A percentile compares a stretch with the other conserved stretches of the same genome.
These are phyloP conservation scores for Ganoderma sp. DNA, from an alignment of 1,284 basidiomycete genomes.

Conservation along the genomic window DNA sequence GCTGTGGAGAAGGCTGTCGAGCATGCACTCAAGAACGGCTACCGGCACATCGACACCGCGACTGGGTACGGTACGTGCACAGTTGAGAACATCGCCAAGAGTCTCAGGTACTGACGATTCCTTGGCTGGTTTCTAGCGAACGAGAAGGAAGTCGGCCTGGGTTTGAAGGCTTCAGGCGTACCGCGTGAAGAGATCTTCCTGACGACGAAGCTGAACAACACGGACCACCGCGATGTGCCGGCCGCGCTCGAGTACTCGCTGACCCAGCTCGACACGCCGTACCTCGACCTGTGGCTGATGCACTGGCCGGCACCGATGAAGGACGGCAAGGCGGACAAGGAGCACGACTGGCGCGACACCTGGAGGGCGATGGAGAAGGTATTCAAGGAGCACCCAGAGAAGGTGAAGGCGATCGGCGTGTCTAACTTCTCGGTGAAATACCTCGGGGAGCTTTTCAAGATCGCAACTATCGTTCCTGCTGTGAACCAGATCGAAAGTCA, in stretches of 20 bases:
- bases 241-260: constrained; percentile 77
- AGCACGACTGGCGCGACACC: constrained; percentile 71
- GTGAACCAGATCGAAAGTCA: constrained; percentile 85
- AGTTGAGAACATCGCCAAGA: background rate
- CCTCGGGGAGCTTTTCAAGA: constrained; percentile 62
- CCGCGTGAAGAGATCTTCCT: constrained; percentile 72
- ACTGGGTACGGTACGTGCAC: constrained; percentile 44
- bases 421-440: constrained; percentile 73
- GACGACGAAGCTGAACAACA: constrained; percentile 80
- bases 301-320: constrained; percentile 79
- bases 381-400: constrained; percentile 65
- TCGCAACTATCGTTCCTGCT: constrained; percentile 72
- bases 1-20: constrained; percentile 72
- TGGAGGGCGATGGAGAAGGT: constrained; percentile 82
- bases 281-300: constrained; percentile 85
- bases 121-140: constrained; percentile 45
- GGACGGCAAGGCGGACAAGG: constrained; percentile 56
- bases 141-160: constrained; percentile 77
- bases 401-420: constrained; percentile 78
- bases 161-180: constrained; percentile 77
- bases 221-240: constrained; percentile 65
- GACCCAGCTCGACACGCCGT: constrained; percentile 69
- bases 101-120: background rate
- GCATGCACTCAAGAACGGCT: constrained; percentile 74
- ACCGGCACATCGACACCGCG: constrained; percentile 78